Evolutionary conservation across 140 eudicot genomes (phyloP), one percentile per base, ranked within the genome.

Genomic region (Stevia rebaudiana): DNA sequence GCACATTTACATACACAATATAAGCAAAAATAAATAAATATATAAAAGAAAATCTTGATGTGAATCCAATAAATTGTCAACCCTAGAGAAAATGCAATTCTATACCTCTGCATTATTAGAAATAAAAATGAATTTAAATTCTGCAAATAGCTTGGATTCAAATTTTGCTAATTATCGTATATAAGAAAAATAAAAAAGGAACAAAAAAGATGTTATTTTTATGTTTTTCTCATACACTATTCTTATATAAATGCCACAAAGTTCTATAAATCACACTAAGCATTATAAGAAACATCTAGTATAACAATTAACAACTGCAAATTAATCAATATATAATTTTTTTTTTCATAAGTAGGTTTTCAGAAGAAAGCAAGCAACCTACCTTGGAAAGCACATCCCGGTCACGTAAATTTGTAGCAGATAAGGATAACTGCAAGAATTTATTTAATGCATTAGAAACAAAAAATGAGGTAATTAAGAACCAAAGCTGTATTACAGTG

Each of bases 301-400:
- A 67, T 25, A 12, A 36, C 42, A 67, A 21, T 22, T 22, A 23
- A 0, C 22, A 35, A 48, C 22, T n/a, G n/a, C n/a, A n/a, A 13
- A 43, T n/a, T 13, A 43, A 16, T 61, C 37, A n/a, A n/a, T n/a
- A n/a, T n/a, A n/a, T n/a, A n/a, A n/a, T n/a, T n/a, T n/a, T n/a
- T n/a, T n/a, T n/a, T n/a, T n/a, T n/a, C n/a, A n/a, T n/a, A 39
- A 28, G 22, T 19, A 50, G 21, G n/a, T 57, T 61, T 47, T 57
- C 33, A 19, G 13, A 46, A 40, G 55, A 65, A 52, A 44, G 52
- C 59, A 51, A 73, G 28, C 16, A 70, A 65, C 76, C 36, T 56
- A 92, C 98, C 96, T 92, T 92, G 76, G 96, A 92, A 71, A 92
- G 86, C 76, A 92, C 83, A 42, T 92, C 98, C 71, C 95, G 79